Conservation (phyloP, 768 basidiomycete genomes). For the Tephrocybe sp. region DNA sequence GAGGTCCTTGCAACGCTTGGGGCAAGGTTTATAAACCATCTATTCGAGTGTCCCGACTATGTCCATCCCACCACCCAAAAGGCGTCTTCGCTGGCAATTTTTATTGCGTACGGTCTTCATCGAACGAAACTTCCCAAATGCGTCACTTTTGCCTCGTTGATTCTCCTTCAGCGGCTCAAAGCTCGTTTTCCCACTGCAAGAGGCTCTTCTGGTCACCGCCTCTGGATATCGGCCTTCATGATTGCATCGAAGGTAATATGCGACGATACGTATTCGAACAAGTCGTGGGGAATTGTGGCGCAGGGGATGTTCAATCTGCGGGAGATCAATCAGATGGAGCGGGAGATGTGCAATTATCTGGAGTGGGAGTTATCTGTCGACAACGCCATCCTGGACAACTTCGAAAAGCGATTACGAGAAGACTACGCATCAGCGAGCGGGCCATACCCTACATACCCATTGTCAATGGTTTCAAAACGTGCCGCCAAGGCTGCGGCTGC, state of each 20-base stretch:
- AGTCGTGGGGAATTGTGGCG: conserved; percentile 88
- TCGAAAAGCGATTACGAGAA: conserved; percentile 55
- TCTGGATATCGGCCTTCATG: conserved; percentile 94
- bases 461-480: conserved; percentile 60
- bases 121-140: conserved; percentile 71
- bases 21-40: conserved; percentile 77
- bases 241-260: conserved; percentile 90
- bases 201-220: conserved; percentile 84
- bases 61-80: conserved; percentile 53
- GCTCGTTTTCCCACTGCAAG: conserved; percentile 89
- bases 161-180: conserved; percentile 80
- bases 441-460: conserved; percentile 61
- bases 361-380: conserved; percentile 90
- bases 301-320: conserved; percentile 82
- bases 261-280: conserved; percentile 93
- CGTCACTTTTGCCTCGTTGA: conserved; percentile 66
- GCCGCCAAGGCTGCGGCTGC: conserved; percentile 44
- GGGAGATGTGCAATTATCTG: conserved; percentile 89
- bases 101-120: conserved; percentile 86
- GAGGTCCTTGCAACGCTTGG: conserved; percentile 67
- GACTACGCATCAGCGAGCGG: conserved; percentile 53
- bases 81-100: conserved; percentile 65
- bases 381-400: conserved; percentile 53
- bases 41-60: conserved; percentile 84
- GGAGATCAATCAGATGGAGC: conserved; percentile 96